Evolutionary conservation across 371 early-diverging fungal genomes (phyloP).

Genomic region (Aphelidium insulamus): DNA sequence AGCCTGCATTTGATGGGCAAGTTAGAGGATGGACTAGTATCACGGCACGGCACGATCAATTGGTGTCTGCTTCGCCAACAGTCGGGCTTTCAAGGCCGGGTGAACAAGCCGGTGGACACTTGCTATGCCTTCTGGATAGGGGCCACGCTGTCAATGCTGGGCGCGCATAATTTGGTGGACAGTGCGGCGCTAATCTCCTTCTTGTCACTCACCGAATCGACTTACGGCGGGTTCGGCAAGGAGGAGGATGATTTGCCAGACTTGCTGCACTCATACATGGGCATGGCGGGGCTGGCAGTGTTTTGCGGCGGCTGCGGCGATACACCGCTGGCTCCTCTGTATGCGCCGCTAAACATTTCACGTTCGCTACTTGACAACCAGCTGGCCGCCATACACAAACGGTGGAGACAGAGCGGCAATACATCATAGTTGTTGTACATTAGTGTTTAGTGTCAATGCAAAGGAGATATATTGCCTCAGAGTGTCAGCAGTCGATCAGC

Average conservation of each 20-base stretch:
- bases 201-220: constrained; percentile 30
- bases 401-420: too few relatives aligned
- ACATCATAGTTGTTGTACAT: too few relatives aligned
- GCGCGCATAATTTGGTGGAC: constrained; percentile 35
- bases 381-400: too few relatives aligned
- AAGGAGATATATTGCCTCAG: too few relatives aligned
- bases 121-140: constrained; percentile 98
- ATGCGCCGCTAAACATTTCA: constrained; percentile 32
- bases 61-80: constrained; percentile 63
- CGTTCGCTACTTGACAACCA: too few relatives aligned
- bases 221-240: constrained; percentile 63
- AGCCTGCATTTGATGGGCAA: constrained; percentile 46
- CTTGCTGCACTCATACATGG: constrained; percentile 69
- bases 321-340: constrained; percentile 21
- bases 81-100: constrained; percentile 78
- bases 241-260: constrained; percentile 32
- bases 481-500: neutral
- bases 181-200: constrained; percentile 23
- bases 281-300: constrained; percentile 45
- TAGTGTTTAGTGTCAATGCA: too few relatives aligned
- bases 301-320: too few relatives aligned
- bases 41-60: constrained; percentile 27
- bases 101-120: constrained; percentile 75
- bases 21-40: constrained; percentile 27
- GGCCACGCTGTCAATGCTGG: constrained; percentile 43